phyloP scores from a whole-genome alignment of 2,329 filamentous ascomycete genomes.

The Colletotrichum destructivum region DNA sequence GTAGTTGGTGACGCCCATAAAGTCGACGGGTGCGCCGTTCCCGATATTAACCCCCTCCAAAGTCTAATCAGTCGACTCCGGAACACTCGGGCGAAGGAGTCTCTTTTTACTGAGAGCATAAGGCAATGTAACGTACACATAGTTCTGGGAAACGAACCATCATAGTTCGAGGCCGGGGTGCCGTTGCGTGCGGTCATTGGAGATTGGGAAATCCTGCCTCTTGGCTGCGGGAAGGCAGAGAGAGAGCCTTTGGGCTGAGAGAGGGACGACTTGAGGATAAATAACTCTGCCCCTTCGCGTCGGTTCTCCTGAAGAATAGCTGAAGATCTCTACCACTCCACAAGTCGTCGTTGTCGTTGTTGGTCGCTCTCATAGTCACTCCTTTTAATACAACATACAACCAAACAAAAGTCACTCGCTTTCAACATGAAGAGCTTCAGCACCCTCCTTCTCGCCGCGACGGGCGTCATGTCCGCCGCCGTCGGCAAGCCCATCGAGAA shows the following conservation, averaged over 20 bases:
- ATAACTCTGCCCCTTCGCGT: background rate
- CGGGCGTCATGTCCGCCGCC: constrained; percentile 30
- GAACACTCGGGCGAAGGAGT: constrained; percentile 17
- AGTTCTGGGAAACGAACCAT: constrained; percentile 7
- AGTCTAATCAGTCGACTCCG: constrained; percentile 29
- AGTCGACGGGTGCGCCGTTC: constrained; percentile 6
- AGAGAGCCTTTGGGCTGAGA: no score
- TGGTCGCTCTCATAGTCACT: constrained; percentile 5
- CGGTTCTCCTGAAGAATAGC: no score
- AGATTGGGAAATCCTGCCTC: background rate
- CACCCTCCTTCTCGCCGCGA: constrained; percentile 26
- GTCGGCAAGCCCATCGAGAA: constrained; percentile 5
- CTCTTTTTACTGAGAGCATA: constrained; percentile 4
- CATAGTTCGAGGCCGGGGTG: constrained; percentile 1
- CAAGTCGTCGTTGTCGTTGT: background rate
- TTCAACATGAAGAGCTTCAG: constrained; percentile 39
- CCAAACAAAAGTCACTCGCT: constrained; percentile 26
- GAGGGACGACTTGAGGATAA: constrained; percentile 5
- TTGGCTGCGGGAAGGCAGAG: background rate
- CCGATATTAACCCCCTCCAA: constrained; percentile 20
- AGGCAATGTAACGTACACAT: constrained; percentile 2
- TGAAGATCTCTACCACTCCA: no score
- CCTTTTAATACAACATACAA: background rate
- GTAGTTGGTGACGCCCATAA: constrained; percentile 6
- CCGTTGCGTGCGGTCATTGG: constrained; percentile 5